Evolutionary conservation across 805 yeast species (phyloP), one percentile per base, ranked within the genome.

Genomic region (Ogataea trehaloabstinens): DNA sequence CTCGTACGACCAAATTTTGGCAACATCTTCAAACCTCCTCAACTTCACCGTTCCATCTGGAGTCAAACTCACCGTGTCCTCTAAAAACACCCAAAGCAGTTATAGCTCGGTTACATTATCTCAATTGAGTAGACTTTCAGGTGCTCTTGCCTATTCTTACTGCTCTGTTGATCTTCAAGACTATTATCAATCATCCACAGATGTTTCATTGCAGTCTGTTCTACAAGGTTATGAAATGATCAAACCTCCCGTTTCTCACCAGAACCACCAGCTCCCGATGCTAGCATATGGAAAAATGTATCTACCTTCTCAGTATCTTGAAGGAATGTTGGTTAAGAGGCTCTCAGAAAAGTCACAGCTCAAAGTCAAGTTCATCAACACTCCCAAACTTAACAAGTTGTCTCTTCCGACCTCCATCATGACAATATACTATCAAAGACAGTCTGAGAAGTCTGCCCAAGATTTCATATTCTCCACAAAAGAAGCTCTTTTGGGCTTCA

Each of bases 251-350:
- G 19, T 16, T 5, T 15, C 22, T 4, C n/a, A 24, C 12, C 19
- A 25, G 7, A 28, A 42, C 31, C 24, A 37, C 17, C 21, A 43
- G 7, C 43, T 49, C 35, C 63, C 71, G 24, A 66, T 80, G 0
- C 65, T 91, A 12, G 61, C 84, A 24, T 91, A 87, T 59, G 98
- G 98, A 1, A 70, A 91, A 46, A 76, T 93, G 80, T 85, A 82
- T 53, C 80, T 91, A 45, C 98, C 99, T 0, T 85, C 87, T 2
- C 80, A 86, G 13, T 81, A 84, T 6, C 64, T 93, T 2, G 98
- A 91, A 60, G 96, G 96, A 1, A 82, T 93, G 91, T 48, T 81
- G 6, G 77, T 88, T 28, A 77, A 83, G 45, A 66, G 87, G 39
- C 52, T 86, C 13, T 67, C 82, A 0, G 61, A 73, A 5, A 66